phyloP scores from a whole-genome alignment of 495 filamentous ascomycete species.

The Pyrenopolyporus hunteri region DNA sequence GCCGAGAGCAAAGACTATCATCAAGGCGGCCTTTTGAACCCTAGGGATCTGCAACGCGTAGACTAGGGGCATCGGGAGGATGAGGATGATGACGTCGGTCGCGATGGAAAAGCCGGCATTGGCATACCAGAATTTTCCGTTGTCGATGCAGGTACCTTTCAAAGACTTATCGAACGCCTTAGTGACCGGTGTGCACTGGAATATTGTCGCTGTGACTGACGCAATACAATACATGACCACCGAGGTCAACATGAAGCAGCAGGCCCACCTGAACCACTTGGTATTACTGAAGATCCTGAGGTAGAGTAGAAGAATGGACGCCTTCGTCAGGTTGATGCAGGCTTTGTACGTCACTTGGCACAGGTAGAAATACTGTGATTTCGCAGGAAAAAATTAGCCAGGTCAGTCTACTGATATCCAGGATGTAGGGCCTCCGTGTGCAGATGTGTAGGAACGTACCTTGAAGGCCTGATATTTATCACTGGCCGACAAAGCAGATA shows the following conservation, averaged over 20 bases:
- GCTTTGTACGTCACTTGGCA: constrained; percentile 44
- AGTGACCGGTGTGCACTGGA: constrained; percentile 62
- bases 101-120: constrained; percentile 61
- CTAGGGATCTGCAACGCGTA: constrained; percentile 56
- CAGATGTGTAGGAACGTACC: constrained; percentile 12
- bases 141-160: constrained; percentile 58
- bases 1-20: constrained; percentile 63
- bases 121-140: constrained; percentile 52
- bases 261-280: constrained; percentile 40
- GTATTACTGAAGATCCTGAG: constrained; percentile 43
- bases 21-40: constrained; percentile 57
- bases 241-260: constrained; percentile 28
- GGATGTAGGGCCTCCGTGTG: not conserved
- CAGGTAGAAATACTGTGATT: constrained; percentile 42
- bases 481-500: constrained; percentile 9
- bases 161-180: constrained; percentile 60
- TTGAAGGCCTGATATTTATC: constrained; percentile 38
- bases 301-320: constrained; percentile 47
- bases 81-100: constrained; percentile 62
- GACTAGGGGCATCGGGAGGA: constrained; percentile 62
- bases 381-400: not conserved
- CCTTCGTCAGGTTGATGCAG: constrained; percentile 44
- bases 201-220: constrained; percentile 45
- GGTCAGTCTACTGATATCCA: not conserved
- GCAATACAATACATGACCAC: constrained; percentile 39